These are phyloP conservation scores for Agastache rugosa DNA, from an alignment of 257 asterid genomes.

Conservation along the genomic window DNA sequence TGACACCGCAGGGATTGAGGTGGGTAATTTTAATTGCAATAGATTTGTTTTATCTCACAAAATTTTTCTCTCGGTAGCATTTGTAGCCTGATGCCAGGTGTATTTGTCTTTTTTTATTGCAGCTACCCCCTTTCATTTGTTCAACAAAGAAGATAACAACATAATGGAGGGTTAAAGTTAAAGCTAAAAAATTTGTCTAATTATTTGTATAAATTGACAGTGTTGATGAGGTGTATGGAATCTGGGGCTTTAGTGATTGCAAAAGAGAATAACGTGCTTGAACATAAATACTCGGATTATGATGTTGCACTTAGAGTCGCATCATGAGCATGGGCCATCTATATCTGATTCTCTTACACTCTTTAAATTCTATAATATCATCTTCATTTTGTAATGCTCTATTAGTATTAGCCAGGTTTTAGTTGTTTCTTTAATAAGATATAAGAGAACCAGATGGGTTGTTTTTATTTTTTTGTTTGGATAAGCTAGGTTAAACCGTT, in stretches of 20 bases:
- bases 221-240: neutral
- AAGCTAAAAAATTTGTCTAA: neutral
- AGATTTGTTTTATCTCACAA: neutral
- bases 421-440: no score
- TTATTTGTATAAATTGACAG: neutral
- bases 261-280: neutral
- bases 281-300: neutral
- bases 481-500: constrained; percentile 7
- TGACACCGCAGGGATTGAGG: constrained; percentile 21
- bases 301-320: neutral
- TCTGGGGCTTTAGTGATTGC: neutral
- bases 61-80: neutral
- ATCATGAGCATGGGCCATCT: neutral
- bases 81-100: neutral
- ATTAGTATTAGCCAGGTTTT: no score
- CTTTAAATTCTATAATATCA: neutral
- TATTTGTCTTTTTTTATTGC: neutral
- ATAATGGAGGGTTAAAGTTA: neutral
- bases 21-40: constrained; percentile 16
- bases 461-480: neutral
- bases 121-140: neutral
- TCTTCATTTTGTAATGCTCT: neutral
- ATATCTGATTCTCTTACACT: neutral
- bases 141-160: neutral
- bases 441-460: neutral